These are phyloP conservation scores for Chlorella ohadii DNA, from an alignment of 139 green algal genomes.

Conservation along the genomic window DNA sequence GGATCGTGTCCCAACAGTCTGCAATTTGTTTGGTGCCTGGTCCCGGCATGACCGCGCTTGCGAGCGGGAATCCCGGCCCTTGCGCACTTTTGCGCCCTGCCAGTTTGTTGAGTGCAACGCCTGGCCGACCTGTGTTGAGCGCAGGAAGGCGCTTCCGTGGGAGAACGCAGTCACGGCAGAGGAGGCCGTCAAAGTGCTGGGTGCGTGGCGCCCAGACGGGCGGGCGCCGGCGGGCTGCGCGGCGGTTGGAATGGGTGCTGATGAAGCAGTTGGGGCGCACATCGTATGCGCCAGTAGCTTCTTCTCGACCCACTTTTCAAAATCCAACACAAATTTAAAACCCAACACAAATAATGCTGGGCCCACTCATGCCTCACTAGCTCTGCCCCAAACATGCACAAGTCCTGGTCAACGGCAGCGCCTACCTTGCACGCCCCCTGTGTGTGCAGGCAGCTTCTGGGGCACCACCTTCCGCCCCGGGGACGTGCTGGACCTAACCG, in stretches of 20 bases:
- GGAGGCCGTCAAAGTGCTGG: constrained; percentile 52
- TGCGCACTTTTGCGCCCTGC: neutral
- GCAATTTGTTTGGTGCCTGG: neutral
- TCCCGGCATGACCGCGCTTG: no score
- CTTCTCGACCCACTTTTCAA: no score
- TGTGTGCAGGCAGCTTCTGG: constrained; percentile 50
- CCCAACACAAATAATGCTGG: no score
- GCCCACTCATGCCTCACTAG: no score
- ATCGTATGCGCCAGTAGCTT: no score
- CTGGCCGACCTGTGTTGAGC: no score
- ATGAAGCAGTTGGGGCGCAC: no score
- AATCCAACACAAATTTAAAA: no score
- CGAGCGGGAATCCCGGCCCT: neutral
- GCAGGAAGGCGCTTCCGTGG: constrained; percentile 55
- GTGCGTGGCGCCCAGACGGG: neutral
- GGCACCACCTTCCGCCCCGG: constrained; percentile 51
- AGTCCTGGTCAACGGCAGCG: neutral
- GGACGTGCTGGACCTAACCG: constrained; percentile 50
- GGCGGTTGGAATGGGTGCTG: no score
- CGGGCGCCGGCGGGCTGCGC: no score
- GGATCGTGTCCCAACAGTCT: neutral
- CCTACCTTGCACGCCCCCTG: no score
- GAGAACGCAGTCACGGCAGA: constrained; percentile 51
- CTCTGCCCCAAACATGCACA: no score
- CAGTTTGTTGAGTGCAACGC: neutral